A percentile compares a stretch with the other conserved stretches of the same genome.
Evolutionary conservation across 441 rosid genomes (phyloP).

Genomic region (Croton laevigatus): DNA sequence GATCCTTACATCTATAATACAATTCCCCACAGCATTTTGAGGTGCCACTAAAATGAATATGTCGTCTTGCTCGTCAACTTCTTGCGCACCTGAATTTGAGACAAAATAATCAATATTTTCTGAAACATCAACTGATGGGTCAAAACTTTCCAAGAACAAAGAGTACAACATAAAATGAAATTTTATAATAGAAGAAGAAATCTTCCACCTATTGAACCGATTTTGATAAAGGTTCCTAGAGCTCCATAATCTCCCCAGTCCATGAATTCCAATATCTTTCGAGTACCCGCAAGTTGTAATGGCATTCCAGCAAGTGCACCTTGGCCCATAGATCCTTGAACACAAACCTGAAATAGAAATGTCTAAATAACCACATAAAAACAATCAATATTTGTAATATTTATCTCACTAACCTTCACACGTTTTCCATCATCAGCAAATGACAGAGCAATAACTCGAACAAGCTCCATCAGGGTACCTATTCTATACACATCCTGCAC

Average conservation of each 20-base stretch:
- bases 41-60: conserved; percentile 90
- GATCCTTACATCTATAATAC: conserved; percentile 76
- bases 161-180: too few species aligned
- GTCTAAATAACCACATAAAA: conserved; percentile 14
- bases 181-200: too few species aligned
- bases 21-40: conserved; percentile 94
- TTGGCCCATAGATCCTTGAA: conserved; percentile 96
- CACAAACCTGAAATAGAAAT: conserved; percentile 69
- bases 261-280: conserved; percentile 91
- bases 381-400: background rate
- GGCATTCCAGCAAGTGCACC: conserved; percentile 99
- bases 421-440: conserved; percentile 94
- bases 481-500: conserved; percentile 94
- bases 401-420: conserved; percentile 54
- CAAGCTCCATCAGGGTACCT: conserved; percentile 95
- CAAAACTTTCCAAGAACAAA: background rate
- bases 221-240: conserved; percentile 66
- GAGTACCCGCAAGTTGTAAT: conserved; percentile 82
- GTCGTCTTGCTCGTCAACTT: conserved; percentile 86
- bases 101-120: background rate
- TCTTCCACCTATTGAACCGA: conserved; percentile 80
- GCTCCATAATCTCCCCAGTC: conserved; percentile 93
- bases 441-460: conserved; percentile 76
- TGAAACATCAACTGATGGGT: background rate
- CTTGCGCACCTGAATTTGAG: conserved; percentile 53